Evolutionary conservation across 768 basidiomycete genomes (phyloP).

Genomic region (Mycena alexandri): DNA sequence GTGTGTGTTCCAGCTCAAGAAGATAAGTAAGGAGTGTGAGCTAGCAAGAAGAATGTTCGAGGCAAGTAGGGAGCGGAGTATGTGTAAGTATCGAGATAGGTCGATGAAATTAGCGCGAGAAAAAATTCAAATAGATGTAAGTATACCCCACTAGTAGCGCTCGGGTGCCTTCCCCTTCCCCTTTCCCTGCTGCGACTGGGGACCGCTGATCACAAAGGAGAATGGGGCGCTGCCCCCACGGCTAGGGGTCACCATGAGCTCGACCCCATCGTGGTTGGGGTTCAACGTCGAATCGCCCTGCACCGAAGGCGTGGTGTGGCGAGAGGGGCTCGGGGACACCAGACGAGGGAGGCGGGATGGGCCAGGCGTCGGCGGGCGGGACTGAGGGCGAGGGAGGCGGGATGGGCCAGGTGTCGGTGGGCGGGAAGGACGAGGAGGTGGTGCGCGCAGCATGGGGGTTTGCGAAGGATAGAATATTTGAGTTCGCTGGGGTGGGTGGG

Average conservation of each 20-base stretch:
- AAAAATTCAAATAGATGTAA: not conserved
- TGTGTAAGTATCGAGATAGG: no score
- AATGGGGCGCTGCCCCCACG: not conserved
- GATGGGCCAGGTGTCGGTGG: constrained; percentile 4
- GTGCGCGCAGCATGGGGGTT: not conserved
- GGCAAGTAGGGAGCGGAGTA: no score
- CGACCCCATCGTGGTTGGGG: not conserved
- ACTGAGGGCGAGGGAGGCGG: no score
- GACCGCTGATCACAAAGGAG: constrained; percentile 13
- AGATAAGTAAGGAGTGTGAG: not conserved
- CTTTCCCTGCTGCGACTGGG: not conserved
- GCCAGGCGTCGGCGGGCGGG: not conserved
- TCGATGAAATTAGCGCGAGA: no score
- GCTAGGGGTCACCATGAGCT: constrained; percentile 5
- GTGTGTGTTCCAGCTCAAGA: not conserved
- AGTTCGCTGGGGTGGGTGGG: not conserved
- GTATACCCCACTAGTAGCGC: no score
- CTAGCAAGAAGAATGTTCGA: not conserved
- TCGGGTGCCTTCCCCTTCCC: no score
- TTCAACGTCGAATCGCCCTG: not conserved
- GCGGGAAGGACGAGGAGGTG: constrained; percentile 7
- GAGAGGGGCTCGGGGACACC: not conserved
- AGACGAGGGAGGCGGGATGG: constrained; percentile 2
- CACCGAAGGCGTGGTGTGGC: not conserved
- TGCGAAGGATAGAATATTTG: not conserved